These are phyloP conservation scores for Oldenlandia corymbosa DNA, from an alignment of 257 asterid genomes.

Conservation along the genomic window DNA sequence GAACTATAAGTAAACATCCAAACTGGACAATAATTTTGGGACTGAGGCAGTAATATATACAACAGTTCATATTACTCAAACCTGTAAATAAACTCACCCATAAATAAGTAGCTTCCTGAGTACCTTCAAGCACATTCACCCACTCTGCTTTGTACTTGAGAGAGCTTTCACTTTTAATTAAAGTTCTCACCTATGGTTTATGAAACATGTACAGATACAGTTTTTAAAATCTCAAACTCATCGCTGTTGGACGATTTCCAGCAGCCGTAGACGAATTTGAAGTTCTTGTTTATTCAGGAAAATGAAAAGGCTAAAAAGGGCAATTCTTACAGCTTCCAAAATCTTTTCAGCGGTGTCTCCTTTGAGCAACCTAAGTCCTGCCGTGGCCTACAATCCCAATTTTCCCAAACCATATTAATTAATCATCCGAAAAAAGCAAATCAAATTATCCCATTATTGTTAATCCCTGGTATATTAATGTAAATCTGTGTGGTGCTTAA, in stretches of 20 bases:
- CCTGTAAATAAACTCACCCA: slow-evolving; percentile 47
- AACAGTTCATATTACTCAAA: background rate
- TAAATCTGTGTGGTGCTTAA: background rate
- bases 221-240: too few relatives aligned
- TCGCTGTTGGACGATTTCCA: too few relatives aligned
- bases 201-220: background rate
- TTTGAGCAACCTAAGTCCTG: slow-evolving; percentile 76
- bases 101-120: slow-evolving; percentile 73
- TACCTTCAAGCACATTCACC: slow-evolving; percentile 73
- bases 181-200: slow-evolving; percentile 55
- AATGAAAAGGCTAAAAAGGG: background rate
- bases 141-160: slow-evolving; percentile 54
- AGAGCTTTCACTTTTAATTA: slow-evolving; percentile 55
- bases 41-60: too few relatives aligned
- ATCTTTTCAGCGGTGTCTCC: slow-evolving; percentile 76
- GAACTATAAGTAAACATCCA: too few relatives aligned
- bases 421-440: too few relatives aligned
- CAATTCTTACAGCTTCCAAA: slow-evolving; percentile 55
- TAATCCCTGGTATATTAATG: too few relatives aligned
- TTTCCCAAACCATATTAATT: too few relatives aligned
- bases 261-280: too few relatives aligned
- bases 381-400: slow-evolving; percentile 68
- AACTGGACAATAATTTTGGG: too few relatives aligned
- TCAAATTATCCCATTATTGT: too few relatives aligned
- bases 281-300: too few relatives aligned